A percentile compares a stretch with the other conserved stretches of the same genome.
These are phyloP conservation scores for Aquilaria sinensis DNA, from an alignment of 345 rosid species.

Conservation along the genomic window DNA sequence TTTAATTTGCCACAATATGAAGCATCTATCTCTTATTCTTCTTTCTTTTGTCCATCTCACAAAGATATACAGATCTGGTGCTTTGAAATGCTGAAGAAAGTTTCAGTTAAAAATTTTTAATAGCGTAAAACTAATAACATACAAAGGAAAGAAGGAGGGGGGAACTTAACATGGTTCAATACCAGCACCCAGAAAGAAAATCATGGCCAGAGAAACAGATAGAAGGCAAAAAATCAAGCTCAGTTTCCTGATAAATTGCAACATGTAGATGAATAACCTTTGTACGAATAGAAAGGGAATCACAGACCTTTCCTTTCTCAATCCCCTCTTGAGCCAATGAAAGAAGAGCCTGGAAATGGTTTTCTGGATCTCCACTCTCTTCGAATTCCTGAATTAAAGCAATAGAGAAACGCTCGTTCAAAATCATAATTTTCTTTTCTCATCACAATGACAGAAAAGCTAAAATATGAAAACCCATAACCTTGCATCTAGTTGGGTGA, in stretches of 20 bases:
- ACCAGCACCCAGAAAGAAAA: background rate
- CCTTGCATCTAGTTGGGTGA: constrained; percentile 98
- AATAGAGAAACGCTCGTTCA: constrained; percentile 8
- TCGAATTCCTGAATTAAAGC: constrained; percentile 67
- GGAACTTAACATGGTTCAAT: background rate
- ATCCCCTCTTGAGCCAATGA: constrained; percentile 78
- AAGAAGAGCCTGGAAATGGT: constrained; percentile 77
- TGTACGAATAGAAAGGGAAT: background rate
- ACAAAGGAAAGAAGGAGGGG: too few relatives aligned
- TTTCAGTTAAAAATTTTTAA: too few relatives aligned
- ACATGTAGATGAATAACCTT: too few relatives aligned
- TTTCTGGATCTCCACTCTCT: constrained; percentile 80
- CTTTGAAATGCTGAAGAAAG: too few relatives aligned
- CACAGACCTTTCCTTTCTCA: constrained; percentile 73
- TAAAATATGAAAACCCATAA: constrained; percentile 16
- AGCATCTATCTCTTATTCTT: too few relatives aligned
- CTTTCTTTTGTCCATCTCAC: too few relatives aligned
- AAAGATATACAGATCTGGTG: too few relatives aligned
- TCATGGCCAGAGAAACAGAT: background rate
- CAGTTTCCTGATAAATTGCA: background rate
- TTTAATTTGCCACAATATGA: too few relatives aligned
- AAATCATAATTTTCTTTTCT: background rate
- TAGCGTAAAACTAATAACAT: too few relatives aligned
- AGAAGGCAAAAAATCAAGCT: constrained; percentile 5
- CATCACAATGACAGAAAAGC: too few relatives aligned